Conservation (phyloP, 1,139 yeast species). For the Geotrichum aggregatum region DNA sequence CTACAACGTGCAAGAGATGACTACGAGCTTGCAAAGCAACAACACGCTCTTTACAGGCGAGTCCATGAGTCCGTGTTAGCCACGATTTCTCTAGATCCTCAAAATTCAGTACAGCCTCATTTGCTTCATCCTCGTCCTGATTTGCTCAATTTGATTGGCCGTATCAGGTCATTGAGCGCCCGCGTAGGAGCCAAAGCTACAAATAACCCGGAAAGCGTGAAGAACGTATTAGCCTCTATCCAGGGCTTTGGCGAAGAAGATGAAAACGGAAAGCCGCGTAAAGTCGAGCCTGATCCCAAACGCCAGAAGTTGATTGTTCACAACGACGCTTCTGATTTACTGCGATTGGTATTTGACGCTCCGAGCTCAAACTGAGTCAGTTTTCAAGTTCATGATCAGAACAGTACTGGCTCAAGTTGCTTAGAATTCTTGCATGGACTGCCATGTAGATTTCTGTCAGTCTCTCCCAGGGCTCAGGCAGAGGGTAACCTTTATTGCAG, state of each 20-base stretch:
- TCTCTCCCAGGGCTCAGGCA: background rate
- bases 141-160: slow-evolving; percentile 11
- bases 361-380: no score
- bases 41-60: background rate
- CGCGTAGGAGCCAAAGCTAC: slow-evolving; percentile 3
- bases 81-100: slow-evolving; percentile 11
- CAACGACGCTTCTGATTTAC: slow-evolving; percentile 12
- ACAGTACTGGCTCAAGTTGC: background rate
- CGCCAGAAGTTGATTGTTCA: slow-evolving; percentile 15
- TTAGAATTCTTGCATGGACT: background rate
- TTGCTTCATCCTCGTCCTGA: slow-evolving; percentile 12
- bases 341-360: background rate
- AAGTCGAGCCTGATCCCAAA: slow-evolving; percentile 11
- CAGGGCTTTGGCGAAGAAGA: background rate
- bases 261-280: background rate
- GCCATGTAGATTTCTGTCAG: background rate
- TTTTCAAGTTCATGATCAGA: no score
- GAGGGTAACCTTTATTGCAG: slow-evolving; percentile 9
- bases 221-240: background rate
- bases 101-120: slow-evolving; percentile 7
- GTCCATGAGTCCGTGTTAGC: background rate
- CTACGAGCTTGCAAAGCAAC: slow-evolving; percentile 1
- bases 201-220: background rate
- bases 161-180: slow-evolving; percentile 14
- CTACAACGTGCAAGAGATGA: slow-evolving; percentile 3